These are phyloP conservation scores for Fusarium cicatricum DNA, from an alignment of 2,329 filamentous ascomycete genomes.

Conservation along the genomic window DNA sequence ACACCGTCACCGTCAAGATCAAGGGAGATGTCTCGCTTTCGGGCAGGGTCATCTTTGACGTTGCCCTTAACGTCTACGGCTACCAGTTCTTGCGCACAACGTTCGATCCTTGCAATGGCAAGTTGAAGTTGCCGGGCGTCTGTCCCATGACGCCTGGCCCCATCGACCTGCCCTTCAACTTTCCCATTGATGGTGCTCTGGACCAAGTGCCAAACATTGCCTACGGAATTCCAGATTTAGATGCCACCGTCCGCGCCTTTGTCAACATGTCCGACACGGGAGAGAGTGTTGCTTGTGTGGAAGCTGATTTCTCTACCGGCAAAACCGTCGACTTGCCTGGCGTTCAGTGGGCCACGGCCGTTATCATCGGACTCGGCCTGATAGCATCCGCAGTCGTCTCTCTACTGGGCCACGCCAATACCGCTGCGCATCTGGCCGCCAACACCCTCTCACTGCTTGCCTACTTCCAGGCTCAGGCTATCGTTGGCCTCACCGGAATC, in stretches of 20 bases:
- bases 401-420: constrained; percentile 89
- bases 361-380: constrained; percentile 85
- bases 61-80: constrained; percentile 83
- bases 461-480: constrained; percentile 93
- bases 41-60: constrained; percentile 80
- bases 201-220: constrained; percentile 79
- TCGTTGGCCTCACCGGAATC: constrained; percentile 85
- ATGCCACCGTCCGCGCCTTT: constrained; percentile 82
- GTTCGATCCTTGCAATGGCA: constrained; percentile 77
- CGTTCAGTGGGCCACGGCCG: constrained; percentile 88
- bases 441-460: constrained; percentile 91
- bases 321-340: constrained; percentile 89
- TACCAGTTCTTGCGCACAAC: constrained; percentile 72
- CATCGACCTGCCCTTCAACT: constrained; percentile 76
- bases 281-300: constrained; percentile 80
- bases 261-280: constrained; percentile 74
- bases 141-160: constrained; percentile 91
- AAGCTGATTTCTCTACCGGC: constrained; percentile 87
- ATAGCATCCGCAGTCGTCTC: constrained; percentile 88
- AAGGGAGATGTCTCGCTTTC: constrained; percentile 82
- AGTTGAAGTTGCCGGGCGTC: constrained; percentile 68
- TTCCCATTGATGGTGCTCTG: constrained; percentile 67
- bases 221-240: constrained; percentile 89
- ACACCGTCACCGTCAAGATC: constrained; percentile 75
- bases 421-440: constrained; percentile 90